A percentile compares a stretch with the other conserved stretches of the same genome.
These are phyloP conservation scores for Globisporangium viniferum DNA, from an alignment of 352 stramenopile species.

Conservation along the genomic window DNA sequence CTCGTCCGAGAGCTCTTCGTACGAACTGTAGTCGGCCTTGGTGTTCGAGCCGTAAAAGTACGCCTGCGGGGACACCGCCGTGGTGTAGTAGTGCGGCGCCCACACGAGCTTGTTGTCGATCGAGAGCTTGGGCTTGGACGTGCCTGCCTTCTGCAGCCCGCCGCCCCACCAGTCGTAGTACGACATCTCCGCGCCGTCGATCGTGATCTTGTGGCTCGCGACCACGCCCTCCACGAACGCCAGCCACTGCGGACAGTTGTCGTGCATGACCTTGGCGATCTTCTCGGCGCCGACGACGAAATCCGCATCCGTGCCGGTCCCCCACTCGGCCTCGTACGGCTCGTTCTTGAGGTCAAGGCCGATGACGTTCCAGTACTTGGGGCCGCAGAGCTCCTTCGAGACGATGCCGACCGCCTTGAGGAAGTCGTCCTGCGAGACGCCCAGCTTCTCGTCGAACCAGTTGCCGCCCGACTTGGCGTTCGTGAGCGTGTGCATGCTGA, in stretches of 20 bases:
- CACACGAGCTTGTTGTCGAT: conserved; percentile 78
- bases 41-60: conserved; percentile 76
- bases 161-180: conserved; percentile 86
- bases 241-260: conserved; percentile 69
- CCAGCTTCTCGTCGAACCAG: conserved; percentile 57
- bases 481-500: conserved; percentile 71
- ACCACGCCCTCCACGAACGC: conserved; percentile 78
- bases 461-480: conserved; percentile 52
- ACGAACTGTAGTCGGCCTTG: conserved; percentile 41
- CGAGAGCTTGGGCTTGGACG: conserved; percentile 42
- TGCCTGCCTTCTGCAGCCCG: conserved; percentile 56
- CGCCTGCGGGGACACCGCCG: conserved; percentile 58
- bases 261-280: conserved; percentile 77
- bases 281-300: conserved; percentile 65
- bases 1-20: conserved; percentile 60
- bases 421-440: conserved; percentile 56
- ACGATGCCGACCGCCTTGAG: conserved; percentile 53
- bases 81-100: conserved; percentile 82
- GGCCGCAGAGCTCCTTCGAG: conserved; percentile 52
- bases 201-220: conserved; percentile 36
- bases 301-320: conserved; percentile 57
- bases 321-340: conserved; percentile 62
- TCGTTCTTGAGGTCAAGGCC: conserved; percentile 84
- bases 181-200: conserved; percentile 39
- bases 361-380: conserved; percentile 81